Conservation (phyloP, 768 basidiomycete species). For the Lactarius deliciosus region DNA sequence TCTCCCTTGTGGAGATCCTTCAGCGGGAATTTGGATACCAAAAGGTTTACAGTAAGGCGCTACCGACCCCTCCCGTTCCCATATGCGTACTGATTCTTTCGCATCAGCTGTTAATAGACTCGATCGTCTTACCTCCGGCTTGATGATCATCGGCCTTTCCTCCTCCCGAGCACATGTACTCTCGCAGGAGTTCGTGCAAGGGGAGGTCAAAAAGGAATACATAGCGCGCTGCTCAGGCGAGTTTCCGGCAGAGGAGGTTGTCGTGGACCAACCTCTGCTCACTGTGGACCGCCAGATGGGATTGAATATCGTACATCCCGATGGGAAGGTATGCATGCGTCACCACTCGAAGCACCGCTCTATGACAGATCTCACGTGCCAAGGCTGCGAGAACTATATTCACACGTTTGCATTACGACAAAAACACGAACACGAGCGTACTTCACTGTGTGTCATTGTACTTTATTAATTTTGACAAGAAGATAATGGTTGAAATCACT, state of each 20-base stretch:
- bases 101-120: slow-evolving; percentile 85
- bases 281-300: slow-evolving; percentile 97
- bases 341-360: slow-evolving; percentile 1
- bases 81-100: neutral
- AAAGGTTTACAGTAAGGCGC: slow-evolving; percentile 73
- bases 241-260: slow-evolving; percentile 84
- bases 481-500: slow-evolving; percentile 19
- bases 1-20: slow-evolving; percentile 86
- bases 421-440: slow-evolving; percentile 77
- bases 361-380: neutral
- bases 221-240: slow-evolving; percentile 82
- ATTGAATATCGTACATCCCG: slow-evolving; percentile 90
- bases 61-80: neutral
- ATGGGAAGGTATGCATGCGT: slow-evolving; percentile 70
- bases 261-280: slow-evolving; percentile 82
- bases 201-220: slow-evolving; percentile 88
- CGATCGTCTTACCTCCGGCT: slow-evolving; percentile 90
- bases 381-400: slow-evolving; percentile 90
- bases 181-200: slow-evolving; percentile 77
- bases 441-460: slow-evolving; percentile 62
- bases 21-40: slow-evolving; percentile 78
- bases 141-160: slow-evolving; percentile 89
- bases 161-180: slow-evolving; percentile 65
- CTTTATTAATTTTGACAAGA: neutral
- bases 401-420: slow-evolving; percentile 77